Base-by-base conservation (phyloP, 768 basidiomycete genomes). In the Saitozyma sp. region DNA sequence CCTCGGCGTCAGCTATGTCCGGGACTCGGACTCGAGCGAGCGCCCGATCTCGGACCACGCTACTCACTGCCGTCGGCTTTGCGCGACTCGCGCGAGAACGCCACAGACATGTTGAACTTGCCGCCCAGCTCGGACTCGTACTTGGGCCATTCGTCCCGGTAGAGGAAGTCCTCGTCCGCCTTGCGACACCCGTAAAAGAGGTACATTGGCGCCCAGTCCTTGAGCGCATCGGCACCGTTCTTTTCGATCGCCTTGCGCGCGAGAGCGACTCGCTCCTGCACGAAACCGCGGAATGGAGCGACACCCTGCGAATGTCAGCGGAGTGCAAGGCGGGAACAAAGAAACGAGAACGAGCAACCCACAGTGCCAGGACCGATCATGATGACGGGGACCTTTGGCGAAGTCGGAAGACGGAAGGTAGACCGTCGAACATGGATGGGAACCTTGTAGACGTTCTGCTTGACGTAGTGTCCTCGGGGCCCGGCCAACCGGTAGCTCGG, bases 281-380 rank as follows among this genome's bases (percentile, higher is more conserved):
- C 86, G 80, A 99, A 99, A 2, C 95, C 96, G 64, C 96, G 90
- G 91, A 99, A 99, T 9, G 96, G 96, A 51, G 96, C 96, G 59
- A 99, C 93, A 83, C 96, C 96, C 92, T 13, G 62, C 19, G 46
- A 48, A 49, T 61, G 29, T 29, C 29, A 29, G 29, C 29, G 29
- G 29, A 29, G 29, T 29, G 29, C 29, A 29, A 29, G 29, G 43
- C 42, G 6, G 49, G 37, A 37, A 8, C 45, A 13, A 9, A 9
- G 13, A 6, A 43, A 19, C 20, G 13, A 8, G 56, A 38, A 17
- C 13, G 40, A 51, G 50, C 10, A 45, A 39, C 9, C 82, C 78
- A 95, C 93, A 61, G 94, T 99, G 57, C 96, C 96, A 64, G 96
- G 96, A 48, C 96, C 96, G 78, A 99, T 86, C 96, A 99, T 98